Evolutionary conservation across 352 stramenopile genomes (phyloP).

Genomic region (Thraustochytrium sp.): DNA sequence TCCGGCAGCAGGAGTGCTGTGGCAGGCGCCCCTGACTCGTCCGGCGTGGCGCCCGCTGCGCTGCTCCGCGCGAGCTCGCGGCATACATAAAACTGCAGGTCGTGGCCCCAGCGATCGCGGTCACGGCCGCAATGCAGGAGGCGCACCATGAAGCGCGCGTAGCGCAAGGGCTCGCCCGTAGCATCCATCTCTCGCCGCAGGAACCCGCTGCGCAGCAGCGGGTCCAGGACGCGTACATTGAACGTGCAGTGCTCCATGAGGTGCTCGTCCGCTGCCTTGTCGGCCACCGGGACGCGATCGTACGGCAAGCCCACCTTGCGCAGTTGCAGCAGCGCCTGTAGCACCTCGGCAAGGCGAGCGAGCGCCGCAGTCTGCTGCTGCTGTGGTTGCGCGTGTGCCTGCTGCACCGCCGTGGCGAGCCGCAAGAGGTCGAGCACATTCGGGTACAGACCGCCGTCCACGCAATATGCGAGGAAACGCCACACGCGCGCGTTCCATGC

Average conservation of each 20-base stretch:
- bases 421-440: background rate
- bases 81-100: slow-evolving; percentile 3
- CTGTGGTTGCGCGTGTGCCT: background rate
- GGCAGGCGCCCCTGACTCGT: background rate
- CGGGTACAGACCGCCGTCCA: background rate
- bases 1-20: background rate
- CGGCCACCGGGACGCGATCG: background rate
- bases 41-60: background rate
- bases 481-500: slow-evolving; percentile 21
- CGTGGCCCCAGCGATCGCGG: background rate
- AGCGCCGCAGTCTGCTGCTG: too few species aligned
- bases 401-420: background rate
- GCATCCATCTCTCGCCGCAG: background rate
- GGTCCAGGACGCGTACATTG: slow-evolving; percentile 15
- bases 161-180: background rate
- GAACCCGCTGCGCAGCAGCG: background rate
- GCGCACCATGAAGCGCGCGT: slow-evolving; percentile 4
- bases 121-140: background rate
- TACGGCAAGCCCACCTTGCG: background rate
- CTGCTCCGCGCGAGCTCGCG: slow-evolving; percentile 2
- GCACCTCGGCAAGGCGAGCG: slow-evolving; percentile 14
- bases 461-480: slow-evolving; percentile 28
- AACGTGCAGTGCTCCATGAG: slow-evolving; percentile 32
- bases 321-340: slow-evolving; percentile 29
- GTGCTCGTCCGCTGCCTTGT: background rate